A percentile compares a stretch with the other conserved stretches of the same genome.
These are phyloP conservation scores for Irpex sp. DNA, from an alignment of 1,284 basidiomycete genomes.

Conservation along the genomic window DNA sequence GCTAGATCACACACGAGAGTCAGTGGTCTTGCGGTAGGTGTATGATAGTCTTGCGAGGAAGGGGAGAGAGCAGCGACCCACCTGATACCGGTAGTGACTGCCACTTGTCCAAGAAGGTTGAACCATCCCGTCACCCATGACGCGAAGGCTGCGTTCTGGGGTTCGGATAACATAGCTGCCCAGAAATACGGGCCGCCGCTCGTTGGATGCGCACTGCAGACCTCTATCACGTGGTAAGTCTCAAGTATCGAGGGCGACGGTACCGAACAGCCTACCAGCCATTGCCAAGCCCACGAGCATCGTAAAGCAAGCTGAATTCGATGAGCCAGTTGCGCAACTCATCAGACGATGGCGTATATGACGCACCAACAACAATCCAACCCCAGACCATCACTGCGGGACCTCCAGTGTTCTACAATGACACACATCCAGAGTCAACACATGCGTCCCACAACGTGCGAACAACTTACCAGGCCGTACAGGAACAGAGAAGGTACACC, in stretches of 20 bases:
- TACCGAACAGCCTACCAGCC: slow-evolving; percentile 45
- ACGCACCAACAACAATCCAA: slow-evolving; percentile 55
- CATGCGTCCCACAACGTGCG: neutral
- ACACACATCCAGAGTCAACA: slow-evolving; percentile 5
- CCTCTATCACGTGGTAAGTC: slow-evolving; percentile 34
- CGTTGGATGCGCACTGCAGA: slow-evolving; percentile 73
- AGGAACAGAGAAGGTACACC: slow-evolving; percentile 64
- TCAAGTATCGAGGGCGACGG: neutral
- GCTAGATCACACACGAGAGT: slow-evolving; percentile 28
- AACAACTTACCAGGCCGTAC: slow-evolving; percentile 55
- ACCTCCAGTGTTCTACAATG: slow-evolving; percentile 59
- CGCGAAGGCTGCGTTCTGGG: slow-evolving; percentile 52
- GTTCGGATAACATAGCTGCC: slow-evolving; percentile 67
- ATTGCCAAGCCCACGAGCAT: slow-evolving; percentile 66
- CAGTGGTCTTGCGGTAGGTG: neutral
- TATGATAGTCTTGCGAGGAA: neutral
- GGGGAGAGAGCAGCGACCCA: slow-evolving; percentile 17
- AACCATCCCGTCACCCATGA: slow-evolving; percentile 77
- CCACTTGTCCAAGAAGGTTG: slow-evolving; percentile 73
- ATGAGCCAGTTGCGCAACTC: neutral
- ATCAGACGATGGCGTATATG: neutral
- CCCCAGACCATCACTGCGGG: slow-evolving; percentile 76
- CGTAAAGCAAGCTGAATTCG: slow-evolving; percentile 47
- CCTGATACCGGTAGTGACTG: slow-evolving; percentile 74
- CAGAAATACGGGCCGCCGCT: slow-evolving; percentile 75